Evolutionary conservation across 2,329 filamentous ascomycete species (phyloP).

Genomic region (Ceratocystis lukuohia): DNA sequence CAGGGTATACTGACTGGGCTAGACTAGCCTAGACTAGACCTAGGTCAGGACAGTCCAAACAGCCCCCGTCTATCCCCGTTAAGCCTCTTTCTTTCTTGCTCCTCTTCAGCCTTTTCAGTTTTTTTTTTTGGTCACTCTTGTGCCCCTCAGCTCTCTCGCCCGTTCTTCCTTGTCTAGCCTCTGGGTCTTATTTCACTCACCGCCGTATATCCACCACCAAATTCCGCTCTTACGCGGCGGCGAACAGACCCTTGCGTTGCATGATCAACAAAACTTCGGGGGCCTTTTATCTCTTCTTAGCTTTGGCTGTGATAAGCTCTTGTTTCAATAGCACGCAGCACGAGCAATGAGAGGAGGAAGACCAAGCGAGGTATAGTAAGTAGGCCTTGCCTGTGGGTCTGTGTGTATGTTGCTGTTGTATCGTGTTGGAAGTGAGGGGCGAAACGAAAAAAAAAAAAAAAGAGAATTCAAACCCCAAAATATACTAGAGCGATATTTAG

Average conservation of each 20-base stretch:
- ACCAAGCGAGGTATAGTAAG: neutral
- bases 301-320: neutral
- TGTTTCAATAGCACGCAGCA: neutral
- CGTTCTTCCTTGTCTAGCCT: neutral
- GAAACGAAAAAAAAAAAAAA: neutral
- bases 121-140: neutral
- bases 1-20: too few relatives aligned
- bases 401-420: neutral
- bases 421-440: neutral
- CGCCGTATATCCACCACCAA: neutral
- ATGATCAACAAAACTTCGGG: slow-evolving; percentile 2
- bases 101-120: neutral
- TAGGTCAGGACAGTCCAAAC: too few relatives aligned
- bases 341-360: neutral
- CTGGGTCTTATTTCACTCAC: neutral
- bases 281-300: neutral
- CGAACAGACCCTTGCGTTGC: slow-evolving; percentile 8
- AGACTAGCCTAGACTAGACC: too few relatives aligned
- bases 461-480: neutral
- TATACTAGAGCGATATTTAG: too few relatives aligned
- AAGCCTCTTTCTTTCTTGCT: neutral
- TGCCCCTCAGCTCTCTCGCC: neutral
- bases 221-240: slow-evolving; percentile 5
- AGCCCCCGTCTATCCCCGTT: too few relatives aligned
- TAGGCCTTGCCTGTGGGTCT: neutral